Evolutionary conservation across 164 flowering plant species (phyloP), one percentile per base, ranked within the genome.

Genomic region (Liquidambar formosana): DNA sequence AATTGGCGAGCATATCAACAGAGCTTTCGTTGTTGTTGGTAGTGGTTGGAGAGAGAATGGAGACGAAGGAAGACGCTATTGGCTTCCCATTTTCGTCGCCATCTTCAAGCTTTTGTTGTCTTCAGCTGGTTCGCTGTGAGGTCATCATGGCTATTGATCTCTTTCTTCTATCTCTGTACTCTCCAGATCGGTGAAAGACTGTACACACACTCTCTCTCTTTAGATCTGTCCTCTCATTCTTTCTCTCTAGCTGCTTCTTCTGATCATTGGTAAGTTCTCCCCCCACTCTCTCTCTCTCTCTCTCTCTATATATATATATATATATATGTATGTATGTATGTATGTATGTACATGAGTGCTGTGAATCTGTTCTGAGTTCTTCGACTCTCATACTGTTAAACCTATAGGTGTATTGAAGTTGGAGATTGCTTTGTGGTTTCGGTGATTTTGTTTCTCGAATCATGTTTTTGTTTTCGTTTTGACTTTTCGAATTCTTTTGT

Each of bases 31-130:
- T 41, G 12, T 48, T 1, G 60, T 13, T 10, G 27, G 21, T 12
- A n/a, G n/a, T n/a, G n/a, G n/a, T n/a, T n/a, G 11, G 6, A 18
- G 1, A 1, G 47, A 27, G 27, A 43, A 27, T 45, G 51, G 16
- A 56, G 52, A 54, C 41, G 58, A 14, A 43, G 16, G 18, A 57
- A 57, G 41, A 25, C 43, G 38, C 61, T 18, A 33, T n/a, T 23
- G 10, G 57, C 45, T 48, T 49, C 67, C 51, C 25, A 66, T 66
- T 54, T 23, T 66, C 69, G 67, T 53, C 33, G 68, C 68, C 21
- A 53, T 66, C 49, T 41, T 41, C 51, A 8, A 2, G 28, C 26
- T 44, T 0, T 61, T 8, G 25, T 43, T 21, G 6, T 44, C 27
- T 2, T 61, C 49, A 41, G 19, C 4, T 11, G 8, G 41, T 52